Base-by-base conservation (phyloP, 2,329 filamentous ascomycete species). In the Alternaria metachromatica region DNA sequence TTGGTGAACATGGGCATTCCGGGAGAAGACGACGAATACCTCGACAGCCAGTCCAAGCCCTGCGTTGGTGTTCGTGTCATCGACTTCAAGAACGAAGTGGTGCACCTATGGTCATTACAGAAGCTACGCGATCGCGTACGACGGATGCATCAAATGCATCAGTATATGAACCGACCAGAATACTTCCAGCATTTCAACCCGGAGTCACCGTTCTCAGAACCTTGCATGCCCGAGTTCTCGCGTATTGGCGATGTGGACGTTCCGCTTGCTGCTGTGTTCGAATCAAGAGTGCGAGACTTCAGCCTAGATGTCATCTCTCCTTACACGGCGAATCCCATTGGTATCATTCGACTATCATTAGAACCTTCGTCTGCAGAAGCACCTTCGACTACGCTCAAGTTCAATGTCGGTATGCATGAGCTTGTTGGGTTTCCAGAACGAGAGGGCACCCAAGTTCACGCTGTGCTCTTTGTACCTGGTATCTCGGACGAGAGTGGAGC, bases 341-440 rank as follows among this genome's bases (percentile, higher is more conserved):
- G 95, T 48, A 95, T 97, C 59, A 88, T 99, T 69, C 92, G 94
- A 74, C 84, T 99, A 41, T 95, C 95, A 0, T 83, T 99, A 7
- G 96, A 99, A 76, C 96, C 96, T 13, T 98, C 95, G 0, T 95
- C 93, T 51, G 94, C 95, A 3, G 90, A 96, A 73, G 95, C 94
- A 5, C 96, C 96, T 13, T 92, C 93, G 12, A 96, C 92, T 62
- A 97, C 93, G 3, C 84, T 98, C 62, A 99, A 98, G 78, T 99
- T 99, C 83, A 99, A 98, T 74, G 94, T 98, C 6, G 94, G 98
- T 30, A 97, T 99, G 93, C 94, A 97, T 75, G 94, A 98, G 76
- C 88, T 99, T 82, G 83, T 96, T 37, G 96, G 96, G 1, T 99
- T 99, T 72, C 92, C 96, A 0, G 96, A 99, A 81, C 89, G 95